Evolutionary conservation across 2,329 filamentous ascomycete genomes (phyloP).

Genomic region (Dothideomycetidae sp.): DNA sequence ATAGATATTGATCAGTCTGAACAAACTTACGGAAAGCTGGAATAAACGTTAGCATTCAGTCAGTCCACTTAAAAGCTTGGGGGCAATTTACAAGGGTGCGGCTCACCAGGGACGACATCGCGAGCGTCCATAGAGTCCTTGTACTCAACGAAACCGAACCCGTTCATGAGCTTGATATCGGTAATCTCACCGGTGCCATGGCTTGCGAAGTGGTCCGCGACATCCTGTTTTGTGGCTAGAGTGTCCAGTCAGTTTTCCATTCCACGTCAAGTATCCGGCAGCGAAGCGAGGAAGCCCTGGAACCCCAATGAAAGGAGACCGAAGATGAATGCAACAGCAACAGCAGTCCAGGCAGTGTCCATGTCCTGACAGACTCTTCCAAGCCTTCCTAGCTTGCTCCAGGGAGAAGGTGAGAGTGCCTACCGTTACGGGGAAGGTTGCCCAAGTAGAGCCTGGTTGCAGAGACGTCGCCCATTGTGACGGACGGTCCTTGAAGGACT

Average conservation of each 20-base stretch:
- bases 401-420: conserved; percentile 28
- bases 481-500: no score
- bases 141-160: conserved; percentile 99
- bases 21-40: conserved; percentile 47
- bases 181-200: conserved; percentile 96
- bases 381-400: conserved; percentile 12
- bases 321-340: conserved; percentile 6
- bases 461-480: conserved; percentile 75
- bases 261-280: conserved; percentile 11
- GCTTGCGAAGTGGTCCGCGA: conserved; percentile 87
- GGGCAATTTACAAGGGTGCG: conserved; percentile 14
- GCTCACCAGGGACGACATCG: conserved; percentile 91
- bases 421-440: conserved; percentile 93
- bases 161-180: conserved; percentile 99
- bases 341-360: conserved; percentile 4
- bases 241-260: conserved; percentile 33
- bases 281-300: conserved; percentile 3
- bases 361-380: not conserved
- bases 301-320: conserved; percentile 9
- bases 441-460: conserved; percentile 92
- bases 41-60: conserved; percentile 10
- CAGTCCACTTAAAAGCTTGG: no score
- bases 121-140: conserved; percentile 96
- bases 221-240: conserved; percentile 87
- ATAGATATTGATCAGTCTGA: not conserved